Conservation (phyloP, 306 rosid genomes). For the Cicer bijugum region DNA sequence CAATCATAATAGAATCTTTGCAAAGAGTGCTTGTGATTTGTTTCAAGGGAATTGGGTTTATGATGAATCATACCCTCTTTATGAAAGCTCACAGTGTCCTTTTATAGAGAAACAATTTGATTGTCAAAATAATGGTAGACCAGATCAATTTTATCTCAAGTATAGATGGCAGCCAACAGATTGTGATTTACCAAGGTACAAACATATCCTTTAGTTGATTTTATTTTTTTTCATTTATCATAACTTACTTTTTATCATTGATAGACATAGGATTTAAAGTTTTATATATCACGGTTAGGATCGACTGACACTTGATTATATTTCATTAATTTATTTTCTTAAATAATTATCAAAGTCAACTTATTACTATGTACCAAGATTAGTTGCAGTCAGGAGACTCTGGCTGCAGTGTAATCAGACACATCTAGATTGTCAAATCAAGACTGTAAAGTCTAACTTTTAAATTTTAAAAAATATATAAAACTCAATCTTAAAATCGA, state of each 20-base stretch:
- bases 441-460: no score
- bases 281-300: background rate
- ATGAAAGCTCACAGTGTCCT: conserved; percentile 58
- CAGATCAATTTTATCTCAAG: conserved; percentile 65
- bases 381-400: no score
- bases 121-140: conserved; percentile 68
- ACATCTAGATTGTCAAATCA: no score
- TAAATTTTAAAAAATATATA: no score
- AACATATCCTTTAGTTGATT: background rate
- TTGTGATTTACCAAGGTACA: conserved; percentile 71
- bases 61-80: conserved; percentile 65
- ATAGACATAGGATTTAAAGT: background rate
- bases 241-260: background rate
- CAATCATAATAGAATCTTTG: background rate
- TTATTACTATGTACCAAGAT: no score
- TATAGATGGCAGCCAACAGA: conserved; percentile 74
- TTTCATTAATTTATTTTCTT: no score
- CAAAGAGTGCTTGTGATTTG: conserved; percentile 52
- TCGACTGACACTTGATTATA: background rate
- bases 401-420: no score
- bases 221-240: background rate
- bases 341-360: no score
- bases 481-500: no score
- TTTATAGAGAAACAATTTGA: conserved; percentile 66
- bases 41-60: conserved; percentile 67